Evolutionary conservation across 176 grass and related monocot genomes (phyloP).

Genomic region (Pontederia paniculata): DNA sequence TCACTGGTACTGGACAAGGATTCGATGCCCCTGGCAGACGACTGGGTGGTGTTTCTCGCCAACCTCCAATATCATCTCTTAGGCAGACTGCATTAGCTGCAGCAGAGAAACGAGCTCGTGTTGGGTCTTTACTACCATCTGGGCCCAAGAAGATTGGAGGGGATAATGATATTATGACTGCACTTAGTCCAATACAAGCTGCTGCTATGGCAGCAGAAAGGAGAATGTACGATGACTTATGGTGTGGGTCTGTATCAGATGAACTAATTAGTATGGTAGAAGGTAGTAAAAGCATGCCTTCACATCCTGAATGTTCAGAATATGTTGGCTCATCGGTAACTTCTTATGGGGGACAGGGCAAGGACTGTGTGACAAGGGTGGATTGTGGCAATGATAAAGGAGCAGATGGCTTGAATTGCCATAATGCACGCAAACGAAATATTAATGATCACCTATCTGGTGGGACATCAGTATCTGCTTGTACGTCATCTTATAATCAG

Average conservation of each 20-base stretch:
- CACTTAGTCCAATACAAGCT: constrained; percentile 86
- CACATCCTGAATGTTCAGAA: constrained; percentile 4
- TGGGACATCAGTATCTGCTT: constrained; percentile 9
- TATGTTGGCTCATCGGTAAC: constrained; percentile 15
- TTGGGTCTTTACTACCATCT: constrained; percentile 51
- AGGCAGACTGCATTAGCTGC: constrained; percentile 56
- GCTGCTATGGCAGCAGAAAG: constrained; percentile 94
- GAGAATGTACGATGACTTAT: constrained; percentile 91
- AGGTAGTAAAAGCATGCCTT: not conserved
- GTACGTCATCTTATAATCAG: constrained; percentile 32
- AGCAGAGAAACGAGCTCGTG: constrained; percentile 69
- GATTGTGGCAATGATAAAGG: constrained; percentile 10
- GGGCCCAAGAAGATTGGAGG: constrained; percentile 78
- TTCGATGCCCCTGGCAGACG: constrained; percentile 72
- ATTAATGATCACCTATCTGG: constrained; percentile 14
- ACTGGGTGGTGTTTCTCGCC: constrained; percentile 61
- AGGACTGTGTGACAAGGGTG: not conserved
- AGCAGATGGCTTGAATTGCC: constrained; percentile 7
- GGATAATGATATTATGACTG: constrained; percentile 69
- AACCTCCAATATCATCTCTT: constrained; percentile 50
- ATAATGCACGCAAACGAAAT: constrained; percentile 1
- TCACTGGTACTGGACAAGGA: constrained; percentile 70
- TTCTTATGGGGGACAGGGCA: not conserved
- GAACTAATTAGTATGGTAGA: constrained; percentile 3
- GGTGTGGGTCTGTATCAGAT: constrained; percentile 57